Evolutionary conservation across 1,284 basidiomycete species (phyloP).

Genomic region (Ganoderma meredithae): DNA sequence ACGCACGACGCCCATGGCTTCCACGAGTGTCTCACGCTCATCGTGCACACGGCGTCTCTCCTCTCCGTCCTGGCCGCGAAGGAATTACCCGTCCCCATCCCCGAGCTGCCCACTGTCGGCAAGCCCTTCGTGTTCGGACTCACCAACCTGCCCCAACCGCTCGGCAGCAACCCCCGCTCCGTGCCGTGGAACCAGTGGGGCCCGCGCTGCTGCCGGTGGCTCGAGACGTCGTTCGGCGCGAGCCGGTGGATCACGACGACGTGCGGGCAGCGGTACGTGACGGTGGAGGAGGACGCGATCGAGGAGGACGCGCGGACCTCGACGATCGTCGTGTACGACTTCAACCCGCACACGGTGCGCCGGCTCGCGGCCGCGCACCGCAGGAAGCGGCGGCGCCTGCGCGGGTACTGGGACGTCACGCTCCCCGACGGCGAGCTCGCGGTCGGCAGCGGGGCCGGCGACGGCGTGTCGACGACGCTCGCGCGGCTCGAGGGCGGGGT

Average conservation of each 20-base stretch:
- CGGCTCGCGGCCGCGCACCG: conserved; percentile 28
- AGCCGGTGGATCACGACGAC: conserved; percentile 39
- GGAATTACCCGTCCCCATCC: not conserved
- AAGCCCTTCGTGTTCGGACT: not conserved
- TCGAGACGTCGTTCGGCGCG: conserved; percentile 31
- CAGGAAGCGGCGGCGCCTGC: conserved; percentile 22
- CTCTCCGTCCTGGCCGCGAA: conserved; percentile 22
- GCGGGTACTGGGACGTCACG: conserved; percentile 18
- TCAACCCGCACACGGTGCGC: conserved; percentile 35
- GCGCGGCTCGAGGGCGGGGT: conserved; percentile 11
- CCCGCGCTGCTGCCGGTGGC: conserved; percentile 31
- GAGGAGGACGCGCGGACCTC: conserved; percentile 24
- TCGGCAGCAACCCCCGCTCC: not conserved
- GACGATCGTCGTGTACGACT: conserved; percentile 36
- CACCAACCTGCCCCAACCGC: not conserved
- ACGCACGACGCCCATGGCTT: conserved; percentile 30
- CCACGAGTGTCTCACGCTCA: conserved; percentile 35
- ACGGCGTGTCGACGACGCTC: not conserved
- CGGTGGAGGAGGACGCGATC: conserved; percentile 30
- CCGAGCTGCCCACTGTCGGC: not conserved
- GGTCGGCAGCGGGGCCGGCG: not conserved
- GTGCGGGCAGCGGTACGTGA: conserved; percentile 38
- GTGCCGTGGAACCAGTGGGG: conserved; percentile 35
- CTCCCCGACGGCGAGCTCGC: conserved; percentile 19
- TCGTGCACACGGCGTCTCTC: conserved; percentile 34